Evolutionary conservation across 2,329 filamentous ascomycete species (phyloP), one percentile per base, ranked within the genome.

Genomic region (Neofusicoccum ribis): DNA sequence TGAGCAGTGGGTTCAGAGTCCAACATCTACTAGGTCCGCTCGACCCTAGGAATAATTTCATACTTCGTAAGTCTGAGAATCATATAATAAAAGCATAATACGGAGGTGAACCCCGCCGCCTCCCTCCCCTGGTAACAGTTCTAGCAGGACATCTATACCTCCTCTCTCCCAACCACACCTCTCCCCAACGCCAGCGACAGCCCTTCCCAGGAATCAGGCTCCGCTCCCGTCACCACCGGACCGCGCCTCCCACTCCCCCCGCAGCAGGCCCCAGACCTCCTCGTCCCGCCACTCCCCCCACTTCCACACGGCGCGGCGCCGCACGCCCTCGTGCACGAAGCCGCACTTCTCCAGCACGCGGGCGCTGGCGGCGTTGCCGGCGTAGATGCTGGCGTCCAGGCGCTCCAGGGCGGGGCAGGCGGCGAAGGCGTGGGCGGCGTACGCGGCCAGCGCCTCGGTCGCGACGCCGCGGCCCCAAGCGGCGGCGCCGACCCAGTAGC

Each of bases 401-500:
- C 74, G 69, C 37, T 52, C 46, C 46, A 65, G 31, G 11, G 15
- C 27, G 69, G 69, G 56, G 75, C 65, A 14, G 70, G 67, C 41
- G 69, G 70, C 11, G 63, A 79, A 81, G 2, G 67, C 67, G 76
- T 76, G 80, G 15, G 67, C 65, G 15, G 75, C 72, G 50, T 79
- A 74, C 6, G 69, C 75, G 12, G 66, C 67, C n/a, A 78, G 63
- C 17, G 72, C 72, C 63, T 74, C 74, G 1, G 69, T 74, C 68
- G 72, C 73, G 36, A 76, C 69, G 2, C 75, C 75, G 49, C 69
- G 67, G 0, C 79, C 77, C 77, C 76, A 77, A 41, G 71, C 70
- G 36, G 67, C 66, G 62, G 78, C 75, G 15, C 72, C 74, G 11
- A 81, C 64, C 80, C 80, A 82, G 69, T 78, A 81, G 9, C 79